phyloP scores from a whole-genome alignment of 345 rosid genomes.

The Citrus sp. region DNA sequence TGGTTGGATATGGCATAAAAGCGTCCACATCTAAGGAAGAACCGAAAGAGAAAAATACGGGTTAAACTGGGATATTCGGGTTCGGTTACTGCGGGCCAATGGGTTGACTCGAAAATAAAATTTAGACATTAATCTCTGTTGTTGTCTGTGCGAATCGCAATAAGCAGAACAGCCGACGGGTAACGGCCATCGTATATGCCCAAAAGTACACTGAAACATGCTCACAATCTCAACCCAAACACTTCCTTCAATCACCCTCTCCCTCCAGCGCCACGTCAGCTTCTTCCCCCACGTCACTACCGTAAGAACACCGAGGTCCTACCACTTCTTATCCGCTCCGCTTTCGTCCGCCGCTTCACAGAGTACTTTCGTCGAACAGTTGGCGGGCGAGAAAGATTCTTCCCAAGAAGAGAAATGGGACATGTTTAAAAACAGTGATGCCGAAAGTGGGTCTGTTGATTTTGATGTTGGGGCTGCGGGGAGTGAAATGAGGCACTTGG shows the following conservation, averaged over 20 bases:
- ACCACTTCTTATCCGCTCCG: background rate
- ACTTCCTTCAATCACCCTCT: slow-evolving; percentile 23
- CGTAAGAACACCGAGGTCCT: background rate
- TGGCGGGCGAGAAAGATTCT: slow-evolving; percentile 18
- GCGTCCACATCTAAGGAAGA: background rate
- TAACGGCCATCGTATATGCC: background rate
- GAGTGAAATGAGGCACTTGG: slow-evolving; percentile 42
- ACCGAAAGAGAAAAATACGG: too few relatives aligned
- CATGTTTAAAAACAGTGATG: background rate
- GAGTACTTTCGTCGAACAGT: slow-evolving; percentile 51
- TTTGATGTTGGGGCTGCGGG: slow-evolving; percentile 27
- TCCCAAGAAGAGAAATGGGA: slow-evolving; percentile 19
- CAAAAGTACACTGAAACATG: background rate
- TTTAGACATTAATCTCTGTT: too few relatives aligned
- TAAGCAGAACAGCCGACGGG: too few relatives aligned
- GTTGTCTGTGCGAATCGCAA: too few relatives aligned
- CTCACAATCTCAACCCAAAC: slow-evolving; percentile 7
- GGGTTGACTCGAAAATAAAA: too few relatives aligned
- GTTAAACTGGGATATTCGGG: background rate
- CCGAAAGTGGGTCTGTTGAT: slow-evolving; percentile 7
- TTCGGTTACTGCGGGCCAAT: background rate
- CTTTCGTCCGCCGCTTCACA: slow-evolving; percentile 12
- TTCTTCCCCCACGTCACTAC: slow-evolving; percentile 6
- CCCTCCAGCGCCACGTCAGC: slow-evolving; percentile 12
- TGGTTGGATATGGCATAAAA: background rate